These are phyloP conservation scores for Graphium sp. DNA, from an alignment of 2,329 filamentous ascomycete genomes.

Conservation along the genomic window DNA sequence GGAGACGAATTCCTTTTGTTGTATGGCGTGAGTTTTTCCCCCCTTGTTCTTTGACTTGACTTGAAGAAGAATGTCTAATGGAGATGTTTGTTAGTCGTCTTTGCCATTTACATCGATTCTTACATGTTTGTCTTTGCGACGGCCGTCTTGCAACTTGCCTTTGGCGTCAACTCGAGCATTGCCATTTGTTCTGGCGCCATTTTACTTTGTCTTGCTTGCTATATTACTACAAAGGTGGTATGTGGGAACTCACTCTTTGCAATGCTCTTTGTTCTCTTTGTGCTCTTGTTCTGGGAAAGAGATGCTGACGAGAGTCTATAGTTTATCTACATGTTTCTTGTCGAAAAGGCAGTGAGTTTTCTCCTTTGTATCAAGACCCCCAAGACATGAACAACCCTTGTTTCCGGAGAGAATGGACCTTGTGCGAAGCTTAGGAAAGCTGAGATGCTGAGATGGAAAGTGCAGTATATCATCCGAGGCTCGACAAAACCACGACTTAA, in stretches of 20 bases:
- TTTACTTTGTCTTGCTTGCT: constrained; percentile 41
- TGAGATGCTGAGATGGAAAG: constrained; percentile 4
- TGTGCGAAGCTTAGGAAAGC: too few relatives aligned
- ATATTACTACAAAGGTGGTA: constrained; percentile 44
- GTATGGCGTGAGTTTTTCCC: constrained; percentile 20
- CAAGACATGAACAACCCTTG: too few relatives aligned
- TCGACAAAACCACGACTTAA: constrained; percentile 30
- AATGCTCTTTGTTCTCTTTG: too few relatives aligned
- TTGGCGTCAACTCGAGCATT: constrained; percentile 33
- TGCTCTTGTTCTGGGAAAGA: too few relatives aligned
- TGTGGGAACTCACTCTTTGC: constrained; percentile 5
- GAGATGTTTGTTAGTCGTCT: constrained; percentile 31
- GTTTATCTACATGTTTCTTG: constrained; percentile 48
- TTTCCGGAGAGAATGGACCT: too few relatives aligned
- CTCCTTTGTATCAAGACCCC: too few relatives aligned
- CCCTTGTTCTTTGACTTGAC: neutral
- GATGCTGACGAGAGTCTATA: constrained; percentile 7
- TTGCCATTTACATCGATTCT: constrained; percentile 43
- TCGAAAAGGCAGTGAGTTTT: constrained; percentile 39
- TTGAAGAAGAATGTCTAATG: neutral
- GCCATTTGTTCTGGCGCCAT: constrained; percentile 39
- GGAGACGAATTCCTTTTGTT: constrained; percentile 22
- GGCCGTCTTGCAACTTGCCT: constrained; percentile 35
- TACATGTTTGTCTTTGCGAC: constrained; percentile 42
- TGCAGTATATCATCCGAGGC: constrained; percentile 38